Conservation (phyloP, 345 rosid species). For the Conringia planisiliqua region DNA sequence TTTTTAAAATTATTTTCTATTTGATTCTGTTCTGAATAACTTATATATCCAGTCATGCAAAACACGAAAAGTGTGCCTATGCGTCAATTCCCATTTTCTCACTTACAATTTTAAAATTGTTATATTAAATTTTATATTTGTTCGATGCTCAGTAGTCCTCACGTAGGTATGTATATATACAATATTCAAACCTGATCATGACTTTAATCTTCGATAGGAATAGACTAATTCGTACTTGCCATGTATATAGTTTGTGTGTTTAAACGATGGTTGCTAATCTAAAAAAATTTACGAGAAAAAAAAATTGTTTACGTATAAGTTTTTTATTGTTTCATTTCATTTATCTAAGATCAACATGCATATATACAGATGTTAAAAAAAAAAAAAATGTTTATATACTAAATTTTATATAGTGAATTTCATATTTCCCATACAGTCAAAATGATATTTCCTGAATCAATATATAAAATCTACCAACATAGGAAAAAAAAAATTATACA, state of each 20-base stretch:
- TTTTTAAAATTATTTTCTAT: background rate
- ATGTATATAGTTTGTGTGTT: background rate
- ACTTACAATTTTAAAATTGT: background rate
- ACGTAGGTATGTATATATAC: background rate
- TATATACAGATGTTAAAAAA: background rate
- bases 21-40: conserved; percentile 2
- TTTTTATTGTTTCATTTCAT: background rate
- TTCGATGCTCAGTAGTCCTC: background rate
- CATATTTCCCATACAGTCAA: background rate
- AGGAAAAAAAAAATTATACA: background rate
- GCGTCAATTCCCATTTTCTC: conserved; percentile 14
- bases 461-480: background rate
- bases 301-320: background rate
- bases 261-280: background rate
- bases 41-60: conserved; percentile 17
- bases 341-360: background rate
- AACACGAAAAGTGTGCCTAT: conserved; percentile 13
- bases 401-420: background rate
- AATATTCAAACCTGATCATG: background rate
- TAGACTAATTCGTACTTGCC: background rate
- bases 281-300: too few species aligned
- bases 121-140: background rate
- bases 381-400: too few species aligned
- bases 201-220: background rate
- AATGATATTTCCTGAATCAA: background rate